Percentiles rank a stretch among this genome's conserved stretches.
Evolutionary conservation across 2,329 filamentous ascomycete genomes (phyloP).

Genomic region (Sporothrix sp.): DNA sequence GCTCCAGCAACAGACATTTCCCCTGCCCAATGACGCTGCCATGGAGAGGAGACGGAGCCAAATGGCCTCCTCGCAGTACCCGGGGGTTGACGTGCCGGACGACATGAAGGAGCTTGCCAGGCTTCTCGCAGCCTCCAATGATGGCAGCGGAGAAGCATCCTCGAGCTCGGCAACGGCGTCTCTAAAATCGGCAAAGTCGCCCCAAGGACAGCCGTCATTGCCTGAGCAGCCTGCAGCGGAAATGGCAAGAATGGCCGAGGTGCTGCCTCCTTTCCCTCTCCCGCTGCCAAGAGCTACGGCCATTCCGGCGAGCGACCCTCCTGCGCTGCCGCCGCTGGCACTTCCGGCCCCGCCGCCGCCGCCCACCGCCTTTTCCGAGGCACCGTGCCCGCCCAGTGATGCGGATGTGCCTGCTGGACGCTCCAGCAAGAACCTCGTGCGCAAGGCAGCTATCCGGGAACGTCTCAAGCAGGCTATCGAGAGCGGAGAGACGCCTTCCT

Average conservation of each 20-base stretch:
- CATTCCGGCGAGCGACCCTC: conserved; percentile 39
- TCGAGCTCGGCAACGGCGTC: background rate
- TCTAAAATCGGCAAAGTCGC: background rate
- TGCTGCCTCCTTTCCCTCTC: background rate
- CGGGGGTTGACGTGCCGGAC: conserved; percentile 2
- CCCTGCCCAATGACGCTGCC: background rate
- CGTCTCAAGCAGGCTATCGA: conserved; percentile 54
- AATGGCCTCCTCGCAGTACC: background rate
- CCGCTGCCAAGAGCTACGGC: background rate
- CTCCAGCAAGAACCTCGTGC: conserved; percentile 54
- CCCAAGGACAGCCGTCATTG: conserved; percentile 6
- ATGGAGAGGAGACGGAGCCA: background rate
- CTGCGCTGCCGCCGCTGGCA: conserved; percentile 23
- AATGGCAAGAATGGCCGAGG: background rate
- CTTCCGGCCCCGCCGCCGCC: conserved; percentile 22
- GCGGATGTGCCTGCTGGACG: conserved; percentile 31
- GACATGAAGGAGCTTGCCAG: conserved; percentile 11
- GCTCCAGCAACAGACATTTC: background rate
- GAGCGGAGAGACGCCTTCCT: conserved; percentile 78
- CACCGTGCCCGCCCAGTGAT: conserved; percentile 36
- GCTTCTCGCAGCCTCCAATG: conserved; percentile 5
- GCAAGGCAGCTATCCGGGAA: conserved; percentile 52
- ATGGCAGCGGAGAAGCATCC: background rate
- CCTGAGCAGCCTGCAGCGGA: conserved; percentile 8
- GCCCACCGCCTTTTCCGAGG: conserved; percentile 29